Conservation (phyloP, 1,284 basidiomycete genomes). For the Puccinia hordei region DNA sequence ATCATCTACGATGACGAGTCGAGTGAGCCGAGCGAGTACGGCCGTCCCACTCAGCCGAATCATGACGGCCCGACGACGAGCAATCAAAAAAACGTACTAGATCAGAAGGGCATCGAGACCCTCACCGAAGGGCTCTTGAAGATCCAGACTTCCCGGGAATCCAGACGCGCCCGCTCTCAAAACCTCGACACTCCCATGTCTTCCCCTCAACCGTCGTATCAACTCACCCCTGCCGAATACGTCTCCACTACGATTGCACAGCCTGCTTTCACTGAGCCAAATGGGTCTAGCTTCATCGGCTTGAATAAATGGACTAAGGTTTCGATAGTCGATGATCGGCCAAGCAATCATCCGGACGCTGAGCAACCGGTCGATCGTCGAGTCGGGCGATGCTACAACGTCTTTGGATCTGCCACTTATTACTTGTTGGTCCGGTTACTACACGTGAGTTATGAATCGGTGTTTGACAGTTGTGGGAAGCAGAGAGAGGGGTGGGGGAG, state of each 20-base stretch:
- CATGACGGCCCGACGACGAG: background rate
- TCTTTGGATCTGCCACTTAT: slow-evolving; percentile 50
- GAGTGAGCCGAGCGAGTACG: slow-evolving; percentile 35
- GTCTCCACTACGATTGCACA: background rate
- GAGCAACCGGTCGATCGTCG: background rate
- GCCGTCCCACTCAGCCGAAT: slow-evolving; percentile 4
- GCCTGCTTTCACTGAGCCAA: slow-evolving; percentile 8
- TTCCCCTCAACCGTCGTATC: slow-evolving; percentile 40
- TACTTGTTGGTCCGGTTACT: slow-evolving; percentile 38
- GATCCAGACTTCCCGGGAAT: slow-evolving; percentile 23
- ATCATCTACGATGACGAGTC: slow-evolving; percentile 50
- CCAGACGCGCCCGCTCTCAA: background rate
- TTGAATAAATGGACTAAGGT: slow-evolving; percentile 44
- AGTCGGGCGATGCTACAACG: slow-evolving; percentile 29
- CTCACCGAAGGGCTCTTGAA: slow-evolving; percentile 39
- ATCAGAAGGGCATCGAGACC: slow-evolving; percentile 40
- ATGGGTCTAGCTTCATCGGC: slow-evolving; percentile 26
- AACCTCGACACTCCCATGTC: slow-evolving; percentile 49
- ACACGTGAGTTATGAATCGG: slow-evolving; percentile 20
- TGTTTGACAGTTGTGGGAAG: background rate
- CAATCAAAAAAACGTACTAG: slow-evolving; percentile 23
- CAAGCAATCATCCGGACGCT: background rate
- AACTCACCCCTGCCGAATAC: slow-evolving; percentile 7
- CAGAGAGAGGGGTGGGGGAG: background rate
- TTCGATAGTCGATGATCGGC: background rate